A percentile compares a stretch with the other conserved stretches of the same genome.
phyloP scores from a whole-genome alignment of 352 stramenopile species.

The Phytophthora parvispora region DNA sequence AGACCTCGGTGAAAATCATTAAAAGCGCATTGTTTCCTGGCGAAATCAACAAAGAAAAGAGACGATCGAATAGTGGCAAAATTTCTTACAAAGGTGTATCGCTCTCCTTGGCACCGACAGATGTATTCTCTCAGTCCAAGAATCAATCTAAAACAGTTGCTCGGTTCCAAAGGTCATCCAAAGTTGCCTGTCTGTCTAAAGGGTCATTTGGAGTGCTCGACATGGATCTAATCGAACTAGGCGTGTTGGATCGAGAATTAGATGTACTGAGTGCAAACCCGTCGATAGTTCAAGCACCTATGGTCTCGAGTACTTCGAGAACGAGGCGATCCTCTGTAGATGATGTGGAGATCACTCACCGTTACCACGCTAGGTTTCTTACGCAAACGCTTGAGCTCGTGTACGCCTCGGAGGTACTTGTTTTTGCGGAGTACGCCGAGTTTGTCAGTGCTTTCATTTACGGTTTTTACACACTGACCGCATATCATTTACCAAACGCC shows the following conservation, averaged over 20 bases:
- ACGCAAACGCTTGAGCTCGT: conserved; percentile 32
- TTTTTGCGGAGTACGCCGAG: conserved; percentile 45
- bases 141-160: background rate
- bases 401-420: conserved; percentile 30
- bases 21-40: conserved; percentile 17
- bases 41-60: background rate
- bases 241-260: conserved; percentile 8
- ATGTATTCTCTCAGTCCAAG: background rate
- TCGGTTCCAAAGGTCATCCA: background rate
- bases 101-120: background rate
- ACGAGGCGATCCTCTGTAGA: conserved; percentile 11
- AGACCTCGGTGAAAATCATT: conserved; percentile 32
- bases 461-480: conserved; percentile 26
- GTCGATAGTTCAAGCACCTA: background rate
- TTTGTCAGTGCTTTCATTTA: conserved; percentile 33
- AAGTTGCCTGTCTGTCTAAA: conserved; percentile 6
- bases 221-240: conserved; percentile 1
- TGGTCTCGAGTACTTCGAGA: background rate
- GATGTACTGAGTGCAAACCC: background rate
- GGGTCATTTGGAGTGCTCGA: background rate
- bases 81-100: background rate
- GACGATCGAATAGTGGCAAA: background rate
- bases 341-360: conserved; percentile 26
- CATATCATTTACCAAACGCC: conserved; percentile 18
- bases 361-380: conserved; percentile 22